A percentile compares a stretch with the other conserved stretches of the same genome.
These are phyloP conservation scores for Aschersonia sp. DNA, from an alignment of 2,329 filamentous ascomycete genomes.

Conservation along the genomic window DNA sequence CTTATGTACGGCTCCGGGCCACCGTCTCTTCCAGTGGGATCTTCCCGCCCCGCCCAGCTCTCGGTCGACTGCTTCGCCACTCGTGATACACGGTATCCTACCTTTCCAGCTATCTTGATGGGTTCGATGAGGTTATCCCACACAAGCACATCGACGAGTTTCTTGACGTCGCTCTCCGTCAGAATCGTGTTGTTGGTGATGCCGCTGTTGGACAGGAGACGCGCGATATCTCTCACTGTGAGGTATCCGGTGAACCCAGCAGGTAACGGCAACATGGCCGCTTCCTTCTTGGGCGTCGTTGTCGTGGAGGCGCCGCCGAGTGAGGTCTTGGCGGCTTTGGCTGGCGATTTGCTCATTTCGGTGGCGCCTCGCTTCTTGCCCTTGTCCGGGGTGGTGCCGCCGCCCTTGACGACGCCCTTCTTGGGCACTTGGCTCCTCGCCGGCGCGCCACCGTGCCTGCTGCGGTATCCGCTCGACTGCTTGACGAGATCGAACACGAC, in stretches of 20 bases:
- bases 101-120: slow-evolving; percentile 32
- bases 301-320: not conserved
- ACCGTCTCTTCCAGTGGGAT: slow-evolving; percentile 18
- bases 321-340: slow-evolving; percentile 13
- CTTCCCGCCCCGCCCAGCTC: slow-evolving; percentile 24
- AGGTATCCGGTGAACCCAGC: slow-evolving; percentile 67
- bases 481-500: slow-evolving; percentile 64
- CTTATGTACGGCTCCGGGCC: slow-evolving; percentile 40
- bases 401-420: slow-evolving; percentile 39
- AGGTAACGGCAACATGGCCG: slow-evolving; percentile 34
- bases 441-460: slow-evolving; percentile 17
- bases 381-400: slow-evolving; percentile 18
- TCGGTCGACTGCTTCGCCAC: slow-evolving; percentile 29
- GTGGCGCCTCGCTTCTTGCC: slow-evolving; percentile 36
- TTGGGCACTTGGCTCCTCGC: slow-evolving; percentile 32
- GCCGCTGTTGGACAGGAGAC: slow-evolving; percentile 52
- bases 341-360: slow-evolving; percentile 18
- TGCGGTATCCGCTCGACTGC: slow-evolving; percentile 53
- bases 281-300: slow-evolving; percentile 14
- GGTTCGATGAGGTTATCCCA: slow-evolving; percentile 75
- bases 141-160: slow-evolving; percentile 75
- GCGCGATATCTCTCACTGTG: slow-evolving; percentile 63
- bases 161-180: slow-evolving; percentile 62
- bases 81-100: slow-evolving; percentile 39
- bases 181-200: slow-evolving; percentile 60